Conservation (phyloP, 2,329 filamentous ascomycete genomes). For the Phyllosticta citrichinensis region DNA sequence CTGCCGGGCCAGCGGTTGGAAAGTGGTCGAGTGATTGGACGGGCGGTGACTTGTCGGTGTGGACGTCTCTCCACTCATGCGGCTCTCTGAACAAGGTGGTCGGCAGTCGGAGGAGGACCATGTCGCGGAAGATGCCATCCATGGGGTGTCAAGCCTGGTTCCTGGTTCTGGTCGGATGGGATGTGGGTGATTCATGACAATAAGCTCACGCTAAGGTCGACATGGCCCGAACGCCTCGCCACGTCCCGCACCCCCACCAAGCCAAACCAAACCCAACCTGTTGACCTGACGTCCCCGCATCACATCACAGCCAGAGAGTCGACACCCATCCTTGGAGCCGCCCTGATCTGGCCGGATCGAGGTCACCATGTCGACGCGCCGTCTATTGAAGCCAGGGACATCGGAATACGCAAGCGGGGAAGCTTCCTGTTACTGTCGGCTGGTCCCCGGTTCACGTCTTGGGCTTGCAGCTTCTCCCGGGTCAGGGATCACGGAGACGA, state of each 20-base stretch:
- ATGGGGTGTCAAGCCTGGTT: slow-evolving; percentile 10
- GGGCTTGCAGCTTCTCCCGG: not conserved
- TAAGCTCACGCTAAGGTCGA: slow-evolving; percentile 9
- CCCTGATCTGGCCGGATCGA: too few relatives aligned
- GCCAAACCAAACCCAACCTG: not conserved
- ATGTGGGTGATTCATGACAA: slow-evolving; percentile 9
- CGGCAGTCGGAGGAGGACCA: not conserved
- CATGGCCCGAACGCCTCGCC: slow-evolving; percentile 11
- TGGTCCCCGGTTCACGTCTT: slow-evolving; percentile 9
- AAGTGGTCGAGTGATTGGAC: not conserved
- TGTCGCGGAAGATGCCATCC: not conserved
- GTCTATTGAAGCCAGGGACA: too few relatives aligned
- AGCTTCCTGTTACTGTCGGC: slow-evolving; percentile 1
- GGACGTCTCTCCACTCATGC: not conserved
- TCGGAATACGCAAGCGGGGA: slow-evolving; percentile 7
- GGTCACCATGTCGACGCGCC: too few relatives aligned
- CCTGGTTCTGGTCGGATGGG: slow-evolving; percentile 8
- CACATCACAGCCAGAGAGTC: not conserved
- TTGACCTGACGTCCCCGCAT: not conserved
- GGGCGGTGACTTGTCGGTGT: not conserved
- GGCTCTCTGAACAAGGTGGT: not conserved
- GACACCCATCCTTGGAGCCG: too few relatives aligned
- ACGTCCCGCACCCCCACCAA: slow-evolving; percentile 4
- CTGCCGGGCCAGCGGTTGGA: not conserved
- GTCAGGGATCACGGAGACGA: not conserved